Evolutionary conservation across 139 green algal genomes (phyloP).

Genomic region (Tetratostichococcus sp.): DNA sequence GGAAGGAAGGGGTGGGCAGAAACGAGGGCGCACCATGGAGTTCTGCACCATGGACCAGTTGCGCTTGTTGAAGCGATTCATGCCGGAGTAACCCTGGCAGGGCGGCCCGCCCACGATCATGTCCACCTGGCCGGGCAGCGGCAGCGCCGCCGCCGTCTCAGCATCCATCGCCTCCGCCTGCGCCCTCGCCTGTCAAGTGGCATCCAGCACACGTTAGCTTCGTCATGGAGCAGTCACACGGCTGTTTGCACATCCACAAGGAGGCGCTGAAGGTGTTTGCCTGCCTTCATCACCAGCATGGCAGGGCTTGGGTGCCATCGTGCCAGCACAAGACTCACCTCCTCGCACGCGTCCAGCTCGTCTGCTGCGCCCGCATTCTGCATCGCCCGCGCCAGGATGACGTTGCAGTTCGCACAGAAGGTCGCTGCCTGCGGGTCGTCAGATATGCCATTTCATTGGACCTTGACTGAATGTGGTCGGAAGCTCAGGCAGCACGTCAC

Average conservation of each 20-base stretch:
- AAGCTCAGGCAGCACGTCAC: too few relatives aligned
- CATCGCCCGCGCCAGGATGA: slow-evolving; percentile 83
- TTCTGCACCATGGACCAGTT: slow-evolving; percentile 96
- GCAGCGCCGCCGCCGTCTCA: slow-evolving; percentile 47
- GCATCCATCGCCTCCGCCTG: slow-evolving; percentile 26
- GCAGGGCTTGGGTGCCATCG: too few relatives aligned
- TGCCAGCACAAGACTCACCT: slow-evolving; percentile 15
- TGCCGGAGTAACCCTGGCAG: slow-evolving; percentile 96
- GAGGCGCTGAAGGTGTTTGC: too few relatives aligned
- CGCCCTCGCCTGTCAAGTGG: slow-evolving; percentile 28
- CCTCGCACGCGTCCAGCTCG: slow-evolving; percentile 62
- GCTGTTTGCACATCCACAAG: background rate
- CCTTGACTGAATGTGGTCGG: too few relatives aligned
- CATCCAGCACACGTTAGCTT: background rate
- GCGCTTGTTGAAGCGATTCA: slow-evolving; percentile 98
- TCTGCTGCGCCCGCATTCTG: slow-evolving; percentile 53
- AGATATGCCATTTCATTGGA: too few relatives aligned
- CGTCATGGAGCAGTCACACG: background rate
- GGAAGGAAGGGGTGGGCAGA: too few relatives aligned
- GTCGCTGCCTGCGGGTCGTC: slow-evolving; percentile 50
- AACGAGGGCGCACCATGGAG: slow-evolving; percentile 68
- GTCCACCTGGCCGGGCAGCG: slow-evolving; percentile 82
- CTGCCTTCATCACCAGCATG: too few relatives aligned
- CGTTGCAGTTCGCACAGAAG: slow-evolving; percentile 93
- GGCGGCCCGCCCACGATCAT: slow-evolving; percentile 94